These are phyloP conservation scores for Magnaporthiopsis incrustans DNA, from an alignment of 2,329 filamentous ascomycete genomes.

Conservation along the genomic window DNA sequence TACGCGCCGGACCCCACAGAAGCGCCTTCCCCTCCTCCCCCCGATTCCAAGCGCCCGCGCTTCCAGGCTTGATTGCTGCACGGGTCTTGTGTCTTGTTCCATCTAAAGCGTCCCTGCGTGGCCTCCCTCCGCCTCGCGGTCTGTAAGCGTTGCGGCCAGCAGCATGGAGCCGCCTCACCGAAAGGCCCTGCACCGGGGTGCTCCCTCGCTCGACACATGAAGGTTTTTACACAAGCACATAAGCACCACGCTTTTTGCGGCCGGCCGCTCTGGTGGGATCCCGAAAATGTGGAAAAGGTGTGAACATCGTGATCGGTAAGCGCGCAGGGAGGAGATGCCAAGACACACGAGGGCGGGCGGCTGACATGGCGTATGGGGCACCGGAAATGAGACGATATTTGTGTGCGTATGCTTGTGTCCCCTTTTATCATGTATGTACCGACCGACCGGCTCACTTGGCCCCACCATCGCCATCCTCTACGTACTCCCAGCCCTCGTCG, in stretches of 20 bases:
- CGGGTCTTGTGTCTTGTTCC: background rate
- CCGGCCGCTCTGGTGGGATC: no score
- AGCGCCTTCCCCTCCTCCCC: background rate
- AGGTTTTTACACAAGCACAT: background rate
- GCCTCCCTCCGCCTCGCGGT: background rate
- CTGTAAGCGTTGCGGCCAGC: no score
- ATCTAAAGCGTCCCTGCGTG: no score
- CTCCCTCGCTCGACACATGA: background rate
- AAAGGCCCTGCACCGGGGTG: no score
- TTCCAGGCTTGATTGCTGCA: background rate
- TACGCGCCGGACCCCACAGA: background rate
- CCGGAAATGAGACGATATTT: background rate
- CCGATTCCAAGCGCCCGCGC: background rate
- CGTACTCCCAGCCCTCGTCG: conserved; percentile 31
- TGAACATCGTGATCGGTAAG: background rate
- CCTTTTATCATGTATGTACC: conserved; percentile 20
- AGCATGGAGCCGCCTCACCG: background rate
- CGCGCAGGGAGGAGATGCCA: background rate
- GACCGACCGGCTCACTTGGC: conserved; percentile 10
- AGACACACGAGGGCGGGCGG: background rate
- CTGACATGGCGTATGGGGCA: background rate
- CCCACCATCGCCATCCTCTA: conserved; percentile 46
- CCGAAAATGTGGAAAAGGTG: no score
- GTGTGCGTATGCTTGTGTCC: background rate
- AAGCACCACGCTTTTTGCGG: no score